Evolutionary conservation across 148 eudicot species (phyloP).

Genomic region (Nepenthes gracilis): DNA sequence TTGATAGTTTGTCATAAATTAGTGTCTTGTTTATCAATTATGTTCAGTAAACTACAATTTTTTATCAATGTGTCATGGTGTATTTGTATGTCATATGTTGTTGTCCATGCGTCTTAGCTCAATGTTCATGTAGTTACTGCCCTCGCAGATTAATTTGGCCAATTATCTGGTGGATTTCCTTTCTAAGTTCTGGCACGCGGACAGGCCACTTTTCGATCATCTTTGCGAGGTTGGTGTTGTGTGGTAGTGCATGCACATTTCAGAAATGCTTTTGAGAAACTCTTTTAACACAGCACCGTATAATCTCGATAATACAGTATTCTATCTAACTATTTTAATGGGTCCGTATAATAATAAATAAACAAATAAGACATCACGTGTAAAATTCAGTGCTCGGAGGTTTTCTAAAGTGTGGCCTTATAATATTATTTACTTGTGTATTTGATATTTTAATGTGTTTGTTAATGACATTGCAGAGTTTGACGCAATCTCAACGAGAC

Average conservation of each 20-base stretch:
- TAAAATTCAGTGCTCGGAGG: too few species aligned
- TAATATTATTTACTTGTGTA: not conserved
- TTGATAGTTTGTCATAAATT: too few species aligned
- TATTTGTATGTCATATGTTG: too few species aligned
- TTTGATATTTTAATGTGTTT: not conserved
- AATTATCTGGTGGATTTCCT: constrained; percentile 62
- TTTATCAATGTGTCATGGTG: too few species aligned
- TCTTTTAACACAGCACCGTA: too few species aligned
- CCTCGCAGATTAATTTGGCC: constrained; percentile 69
- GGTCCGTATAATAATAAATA: too few species aligned
- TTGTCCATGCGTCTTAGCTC: constrained; percentile 1
- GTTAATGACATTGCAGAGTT: constrained; percentile 37
- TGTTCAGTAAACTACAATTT: too few species aligned
- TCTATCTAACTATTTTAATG: too few species aligned
- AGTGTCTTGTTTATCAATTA: too few species aligned
- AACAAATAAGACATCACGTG: too few species aligned
- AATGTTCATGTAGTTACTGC: not conserved
- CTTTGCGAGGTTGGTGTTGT: constrained; percentile 54
- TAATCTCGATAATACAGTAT: too few species aligned
- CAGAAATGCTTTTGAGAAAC: not conserved
- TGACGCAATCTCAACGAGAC: constrained; percentile 54
- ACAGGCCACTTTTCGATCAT: constrained; percentile 49
- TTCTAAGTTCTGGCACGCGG: constrained; percentile 52
- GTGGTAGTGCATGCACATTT: not conserved
- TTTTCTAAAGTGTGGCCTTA: not conserved